These are phyloP conservation scores for Kodamaea sagamina DNA, from an alignment of 805 yeast genomes.

Conservation along the genomic window DNA sequence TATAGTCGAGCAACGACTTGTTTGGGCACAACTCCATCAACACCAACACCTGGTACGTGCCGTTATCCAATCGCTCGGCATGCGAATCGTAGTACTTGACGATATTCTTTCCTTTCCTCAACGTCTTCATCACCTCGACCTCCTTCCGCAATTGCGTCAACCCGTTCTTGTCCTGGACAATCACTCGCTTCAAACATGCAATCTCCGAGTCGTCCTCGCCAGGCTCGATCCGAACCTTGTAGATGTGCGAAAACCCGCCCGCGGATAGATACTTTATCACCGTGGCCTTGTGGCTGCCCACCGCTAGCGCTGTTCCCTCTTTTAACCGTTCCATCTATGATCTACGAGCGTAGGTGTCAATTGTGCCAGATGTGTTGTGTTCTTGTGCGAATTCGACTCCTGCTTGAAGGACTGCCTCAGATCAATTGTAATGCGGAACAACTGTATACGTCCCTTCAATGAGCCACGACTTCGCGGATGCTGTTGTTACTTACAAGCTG, in stretches of 20 bases:
- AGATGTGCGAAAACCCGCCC: slow-evolving; percentile 83
- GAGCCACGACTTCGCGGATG: slow-evolving; percentile 2
- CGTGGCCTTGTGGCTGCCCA: slow-evolving; percentile 42
- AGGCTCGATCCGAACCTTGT: slow-evolving; percentile 60
- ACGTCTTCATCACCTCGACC: slow-evolving; percentile 75
- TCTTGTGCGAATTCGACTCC: background rate
- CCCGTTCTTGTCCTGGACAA: slow-evolving; percentile 71
- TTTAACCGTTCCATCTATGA: slow-evolving; percentile 10
- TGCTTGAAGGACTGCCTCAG: background rate
- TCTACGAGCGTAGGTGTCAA: slow-evolving; percentile 6
- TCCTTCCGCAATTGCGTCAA: slow-evolving; percentile 66
- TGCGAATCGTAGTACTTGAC: slow-evolving; percentile 76
- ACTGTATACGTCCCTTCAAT: background rate
- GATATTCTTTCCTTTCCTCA: slow-evolving; percentile 56
- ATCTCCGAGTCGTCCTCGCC: slow-evolving; percentile 44
- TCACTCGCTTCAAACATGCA: slow-evolving; percentile 73
- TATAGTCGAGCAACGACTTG: slow-evolving; percentile 81
- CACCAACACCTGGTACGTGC: slow-evolving; percentile 79
- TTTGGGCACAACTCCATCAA: slow-evolving; percentile 93
- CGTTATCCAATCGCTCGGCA: slow-evolving; percentile 58
- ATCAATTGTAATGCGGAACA: background rate
- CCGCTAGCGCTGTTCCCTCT: slow-evolving; percentile 41
- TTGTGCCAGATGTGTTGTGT: background rate
- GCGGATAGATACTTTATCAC: slow-evolving; percentile 41
- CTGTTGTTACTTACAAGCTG: background rate